These are phyloP conservation scores for Blastomyces gilchristii DNA, from an alignment of 2,329 filamentous ascomycete genomes.

Conservation along the genomic window DNA sequence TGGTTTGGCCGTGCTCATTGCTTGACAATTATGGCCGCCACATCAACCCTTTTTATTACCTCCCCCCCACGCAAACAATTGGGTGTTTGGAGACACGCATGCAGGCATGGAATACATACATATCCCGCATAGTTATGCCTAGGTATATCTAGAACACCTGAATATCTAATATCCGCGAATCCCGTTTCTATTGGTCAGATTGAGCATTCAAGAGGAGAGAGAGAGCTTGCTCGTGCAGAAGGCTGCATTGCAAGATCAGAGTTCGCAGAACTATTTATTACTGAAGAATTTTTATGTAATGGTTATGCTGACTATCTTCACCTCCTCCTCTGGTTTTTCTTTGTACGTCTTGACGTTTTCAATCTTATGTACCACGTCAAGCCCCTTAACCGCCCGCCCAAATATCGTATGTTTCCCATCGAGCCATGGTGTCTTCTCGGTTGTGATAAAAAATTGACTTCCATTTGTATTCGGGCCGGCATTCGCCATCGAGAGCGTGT, in stretches of 20 bases:
- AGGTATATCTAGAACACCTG: neutral
- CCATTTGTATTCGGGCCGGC: conserved; percentile 91
- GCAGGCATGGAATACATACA: neutral
- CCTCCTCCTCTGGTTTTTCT: conserved; percentile 93
- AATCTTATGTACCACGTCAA: conserved; percentile 93
- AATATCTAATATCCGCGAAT: neutral
- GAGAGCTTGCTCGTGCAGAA: neutral
- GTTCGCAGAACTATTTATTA: neutral
- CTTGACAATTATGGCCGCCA: too few relatives aligned
- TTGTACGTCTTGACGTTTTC: conserved; percentile 78
- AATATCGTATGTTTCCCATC: conserved; percentile 97
- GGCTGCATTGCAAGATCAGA: neutral
- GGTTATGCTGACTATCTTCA: conserved; percentile 85
- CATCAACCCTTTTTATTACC: neutral
- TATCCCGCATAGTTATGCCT: neutral
- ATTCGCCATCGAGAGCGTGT: conserved; percentile 96
- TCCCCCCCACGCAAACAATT: neutral
- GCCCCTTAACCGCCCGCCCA: conserved; percentile 74
- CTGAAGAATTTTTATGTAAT: conserved; percentile 14
- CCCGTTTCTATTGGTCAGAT: neutral
- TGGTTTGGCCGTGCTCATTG: too few relatives aligned
- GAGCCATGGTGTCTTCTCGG: conserved; percentile 92
- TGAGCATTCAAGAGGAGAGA: neutral
- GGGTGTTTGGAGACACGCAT: neutral
- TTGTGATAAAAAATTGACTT: conserved; percentile 97